These are phyloP conservation scores for Metschnikowia lochheadii DNA, from an alignment of 805 yeast genomes.

Conservation along the genomic window DNA sequence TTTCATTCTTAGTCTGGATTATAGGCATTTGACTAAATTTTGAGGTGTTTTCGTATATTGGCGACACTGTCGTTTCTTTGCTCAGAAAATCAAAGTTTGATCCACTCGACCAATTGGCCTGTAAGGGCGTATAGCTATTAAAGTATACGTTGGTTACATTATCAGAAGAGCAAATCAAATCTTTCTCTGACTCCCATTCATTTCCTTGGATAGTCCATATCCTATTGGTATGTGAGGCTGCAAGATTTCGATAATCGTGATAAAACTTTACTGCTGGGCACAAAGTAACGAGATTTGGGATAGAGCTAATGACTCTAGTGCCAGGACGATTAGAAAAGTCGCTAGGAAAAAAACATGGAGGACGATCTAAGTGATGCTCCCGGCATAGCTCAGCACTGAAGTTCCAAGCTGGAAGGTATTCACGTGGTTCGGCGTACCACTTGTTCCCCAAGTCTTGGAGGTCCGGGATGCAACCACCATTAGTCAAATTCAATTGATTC, in stretches of 20 bases:
- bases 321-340: constrained; percentile 11
- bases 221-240: background rate
- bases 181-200: background rate
- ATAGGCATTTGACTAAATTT: background rate
- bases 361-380: constrained; percentile 7
- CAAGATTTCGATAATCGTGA: constrained; percentile 5
- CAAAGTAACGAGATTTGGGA: background rate
- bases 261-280: constrained; percentile 11
- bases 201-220: background rate
- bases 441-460: background rate
- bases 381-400: constrained; percentile 13
- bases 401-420: constrained; percentile 11
- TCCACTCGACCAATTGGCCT: background rate
- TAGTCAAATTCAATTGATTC: background rate
- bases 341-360: constrained; percentile 14
- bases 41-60: background rate
- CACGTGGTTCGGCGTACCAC: background rate
- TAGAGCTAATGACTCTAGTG: constrained; percentile 1
- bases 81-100: background rate
- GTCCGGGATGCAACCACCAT: background rate
- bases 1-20: background rate
- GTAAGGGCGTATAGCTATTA: background rate
- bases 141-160: background rate
- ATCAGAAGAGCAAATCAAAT: background rate
- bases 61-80: background rate